A percentile compares a stretch with the other conserved stretches of the same genome.
Conservation (phyloP, 192 early-diverging fungal species). For the Coemansia sp. region DNA sequence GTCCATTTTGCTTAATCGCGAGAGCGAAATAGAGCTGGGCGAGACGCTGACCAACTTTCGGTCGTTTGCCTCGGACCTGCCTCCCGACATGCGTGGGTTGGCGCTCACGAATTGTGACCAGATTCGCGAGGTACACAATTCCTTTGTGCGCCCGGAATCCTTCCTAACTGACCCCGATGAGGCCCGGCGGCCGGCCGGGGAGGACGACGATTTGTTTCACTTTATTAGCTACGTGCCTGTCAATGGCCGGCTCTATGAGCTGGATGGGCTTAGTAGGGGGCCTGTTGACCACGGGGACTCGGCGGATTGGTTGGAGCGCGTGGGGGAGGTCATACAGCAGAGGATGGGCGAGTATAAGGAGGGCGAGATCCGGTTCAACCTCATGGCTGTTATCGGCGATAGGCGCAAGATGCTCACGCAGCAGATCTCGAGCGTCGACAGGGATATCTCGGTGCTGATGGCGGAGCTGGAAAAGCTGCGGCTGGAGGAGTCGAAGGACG, state of each 20-base stretch:
- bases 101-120: slow-evolving; percentile 76
- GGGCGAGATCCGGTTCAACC: slow-evolving; percentile 73
- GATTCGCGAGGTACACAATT: slow-evolving; percentile 75
- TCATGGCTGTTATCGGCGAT: slow-evolving; percentile 75
- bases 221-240: slow-evolving; percentile 77
- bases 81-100: slow-evolving; percentile 74
- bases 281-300: slow-evolving; percentile 70
- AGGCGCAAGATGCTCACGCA: slow-evolving; percentile 58
- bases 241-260: slow-evolving; percentile 70
- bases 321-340: slow-evolving; percentile 63
- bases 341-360: slow-evolving; percentile 62
- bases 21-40: slow-evolving; percentile 64
- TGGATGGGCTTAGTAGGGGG: slow-evolving; percentile 69
- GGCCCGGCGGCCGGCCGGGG: slow-evolving; percentile 48
- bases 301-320: slow-evolving; percentile 64
- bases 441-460: slow-evolving; percentile 39
- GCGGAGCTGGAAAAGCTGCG: slow-evolving; percentile 24
- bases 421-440: slow-evolving; percentile 53
- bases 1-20: slow-evolving; percentile 66
- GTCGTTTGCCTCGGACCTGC: slow-evolving; percentile 67
- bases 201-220: slow-evolving; percentile 75
- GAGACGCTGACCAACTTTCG: slow-evolving; percentile 65
- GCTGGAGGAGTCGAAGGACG: slow-evolving; percentile 19
- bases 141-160: slow-evolving; percentile 74
- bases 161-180: slow-evolving; percentile 62